phyloP scores from a whole-genome alignment of 306 rosid genomes.

The Senna siamea region DNA sequence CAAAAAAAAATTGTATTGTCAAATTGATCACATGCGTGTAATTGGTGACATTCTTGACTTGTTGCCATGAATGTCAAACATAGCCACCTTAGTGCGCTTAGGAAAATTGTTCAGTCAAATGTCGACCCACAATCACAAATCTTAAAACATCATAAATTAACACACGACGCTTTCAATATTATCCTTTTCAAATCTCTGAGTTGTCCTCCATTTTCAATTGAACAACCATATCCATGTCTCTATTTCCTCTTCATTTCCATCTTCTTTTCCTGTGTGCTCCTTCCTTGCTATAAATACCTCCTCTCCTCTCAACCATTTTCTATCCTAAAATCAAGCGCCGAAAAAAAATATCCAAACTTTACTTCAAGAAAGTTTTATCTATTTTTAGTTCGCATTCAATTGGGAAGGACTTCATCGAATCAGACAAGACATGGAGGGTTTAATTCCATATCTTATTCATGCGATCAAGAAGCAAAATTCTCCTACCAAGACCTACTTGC shows the following conservation, averaged over 20 bases:
- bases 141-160: not conserved
- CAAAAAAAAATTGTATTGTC: no score
- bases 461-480: constrained; percentile 61
- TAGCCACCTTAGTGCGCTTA: not conserved
- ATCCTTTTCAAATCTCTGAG: not conserved
- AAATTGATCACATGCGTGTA: no score
- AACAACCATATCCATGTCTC: not conserved
- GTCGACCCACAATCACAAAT: not conserved
- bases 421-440: constrained; percentile 56
- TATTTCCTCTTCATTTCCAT: not conserved
- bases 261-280: not conserved
- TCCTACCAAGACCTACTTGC: not conserved
- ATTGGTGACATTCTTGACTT: not conserved
- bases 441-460: constrained; percentile 69
- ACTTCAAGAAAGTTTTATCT: no score
- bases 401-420: no score
- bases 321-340: no score
- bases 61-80: not conserved
- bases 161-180: not conserved
- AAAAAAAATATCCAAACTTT: not conserved
- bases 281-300: not conserved
- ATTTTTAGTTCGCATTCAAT: no score
- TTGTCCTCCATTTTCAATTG: not conserved
- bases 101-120: not conserved
- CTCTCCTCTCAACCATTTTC: not conserved